Percentiles rank a stretch among this genome's conserved stretches.
Conservation (phyloP, 2,329 filamentous ascomycete genomes). For the Gnomoniopsis sp. region DNA sequence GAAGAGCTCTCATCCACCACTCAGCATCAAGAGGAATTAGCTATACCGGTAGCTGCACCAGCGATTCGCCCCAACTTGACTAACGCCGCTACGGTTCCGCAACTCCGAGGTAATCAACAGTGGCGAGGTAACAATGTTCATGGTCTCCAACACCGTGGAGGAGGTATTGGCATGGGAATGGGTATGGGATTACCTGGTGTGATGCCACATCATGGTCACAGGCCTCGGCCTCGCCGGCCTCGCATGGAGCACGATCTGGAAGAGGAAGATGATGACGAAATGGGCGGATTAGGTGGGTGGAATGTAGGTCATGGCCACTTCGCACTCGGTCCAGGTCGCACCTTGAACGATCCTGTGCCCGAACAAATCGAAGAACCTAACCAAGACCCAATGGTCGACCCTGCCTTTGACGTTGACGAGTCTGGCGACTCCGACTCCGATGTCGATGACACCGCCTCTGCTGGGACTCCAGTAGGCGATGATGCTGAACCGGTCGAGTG, state of each 20-base stretch:
- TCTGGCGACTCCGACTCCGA: not conserved
- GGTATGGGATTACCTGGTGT: not conserved
- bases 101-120: not conserved
- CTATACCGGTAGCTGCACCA: not conserved
- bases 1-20: not conserved
- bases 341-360: not conserved
- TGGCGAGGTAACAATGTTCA: not conserved
- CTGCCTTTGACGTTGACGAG: not conserved
- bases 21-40: not conserved
- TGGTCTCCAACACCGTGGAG: not conserved
- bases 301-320: not conserved
- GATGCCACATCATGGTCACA: not conserved
- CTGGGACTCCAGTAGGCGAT: not conserved
- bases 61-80: not conserved
- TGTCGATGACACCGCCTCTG: not conserved
- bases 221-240: not conserved
- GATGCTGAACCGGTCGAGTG: constrained; percentile 10
- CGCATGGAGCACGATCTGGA: not conserved
- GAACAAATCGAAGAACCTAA: not conserved
- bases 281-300: not conserved
- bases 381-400: not conserved
- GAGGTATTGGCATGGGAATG: too few species aligned
- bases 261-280: not conserved
- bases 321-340: constrained; percentile 4
- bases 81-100: not conserved